Evolutionary conservation across 1,284 basidiomycete genomes (phyloP), one percentile per base, ranked within the genome.

Genomic region (Mycosarcoma mackinlayi): DNA sequence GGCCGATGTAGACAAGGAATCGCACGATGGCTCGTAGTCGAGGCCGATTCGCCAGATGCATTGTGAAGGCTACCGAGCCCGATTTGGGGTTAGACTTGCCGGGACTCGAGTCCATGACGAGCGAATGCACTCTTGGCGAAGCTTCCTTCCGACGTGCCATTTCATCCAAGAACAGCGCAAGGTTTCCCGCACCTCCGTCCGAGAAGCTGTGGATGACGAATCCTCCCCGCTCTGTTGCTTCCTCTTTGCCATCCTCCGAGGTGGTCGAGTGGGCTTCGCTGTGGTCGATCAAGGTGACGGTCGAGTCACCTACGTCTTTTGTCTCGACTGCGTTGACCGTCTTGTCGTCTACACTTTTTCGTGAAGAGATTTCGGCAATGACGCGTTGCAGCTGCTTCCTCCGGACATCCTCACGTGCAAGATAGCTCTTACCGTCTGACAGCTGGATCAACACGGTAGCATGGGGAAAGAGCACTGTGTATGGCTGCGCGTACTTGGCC

Each of bases 381-480:
- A 75, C 35, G 3, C 35, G 40, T 14, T 63, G 45, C 39, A 72
- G 38, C 38, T 63, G 49, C 24, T 52, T 34, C 14, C 49, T 25
- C 11, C 69, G 38, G 3, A 67, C 56, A 6, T 38, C 28, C 21
- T 69, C 63, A 7, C 44, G 39, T 16, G 67, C 64, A 10, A 77
- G 53, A 23, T 73, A 76, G 49, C 52, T 53, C 33, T 64, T 67
- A 14, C 63, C 73, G 24, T 67, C 65, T 4, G 74, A 76, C 13
- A 81, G 72, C 44, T 77, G 64, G 44, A 82, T 68, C 18, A 80
- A 16, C 38, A 82, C 56, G 0, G 72, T 76, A 3, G 77, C 62
- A 10, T 70, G 25, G 0, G 80, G 80, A 40, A 76, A 78, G 34
- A 78, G 61, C 31, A 67, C 55, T 0, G 59, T 49, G 52, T 80